Percentiles rank a stretch among this genome's conserved stretches.
phyloP scores from a whole-genome alignment of 345 rosid genomes.

The Erucastrum elatum region DNA sequence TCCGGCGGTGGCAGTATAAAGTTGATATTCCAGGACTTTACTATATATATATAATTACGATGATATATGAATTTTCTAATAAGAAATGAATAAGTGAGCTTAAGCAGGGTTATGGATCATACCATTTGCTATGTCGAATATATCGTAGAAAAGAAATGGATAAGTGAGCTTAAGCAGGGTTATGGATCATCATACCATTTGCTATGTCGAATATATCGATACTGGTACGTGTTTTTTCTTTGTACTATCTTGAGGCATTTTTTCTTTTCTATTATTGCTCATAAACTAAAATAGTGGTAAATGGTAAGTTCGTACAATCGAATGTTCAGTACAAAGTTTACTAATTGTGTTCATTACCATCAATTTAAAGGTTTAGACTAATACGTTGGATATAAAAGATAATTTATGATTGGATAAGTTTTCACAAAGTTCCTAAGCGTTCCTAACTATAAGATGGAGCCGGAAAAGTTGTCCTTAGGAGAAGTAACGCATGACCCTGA shows the following conservation, averaged over 20 bases:
- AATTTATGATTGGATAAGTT: neutral
- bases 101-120: neutral
- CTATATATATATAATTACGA: neutral
- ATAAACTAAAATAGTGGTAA: neutral
- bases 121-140: neutral
- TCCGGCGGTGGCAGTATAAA: neutral
- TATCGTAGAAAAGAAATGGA: neutral
- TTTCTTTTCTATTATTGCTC: neutral
- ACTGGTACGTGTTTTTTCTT: neutral
- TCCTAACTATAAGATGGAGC: neutral
- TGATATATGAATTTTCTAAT: too few species aligned
- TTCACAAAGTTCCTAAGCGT: neutral
- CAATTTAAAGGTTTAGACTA: neutral
- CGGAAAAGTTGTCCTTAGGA: neutral
- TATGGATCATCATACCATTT: neutral
- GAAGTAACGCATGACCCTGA: constrained; percentile 12
- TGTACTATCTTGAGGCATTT: neutral
- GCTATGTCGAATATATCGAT: neutral
- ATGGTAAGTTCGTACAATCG: neutral
- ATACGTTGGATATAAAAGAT: neutral
- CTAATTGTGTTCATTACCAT: neutral
- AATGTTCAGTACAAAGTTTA: neutral
- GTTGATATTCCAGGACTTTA: constrained; percentile 15
- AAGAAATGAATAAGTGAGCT: neutral
- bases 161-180: neutral